Percentiles rank a stretch among this genome's conserved stretches.
phyloP scores from a whole-genome alignment of 331 rosid genomes.

The Ulmus americana region DNA sequence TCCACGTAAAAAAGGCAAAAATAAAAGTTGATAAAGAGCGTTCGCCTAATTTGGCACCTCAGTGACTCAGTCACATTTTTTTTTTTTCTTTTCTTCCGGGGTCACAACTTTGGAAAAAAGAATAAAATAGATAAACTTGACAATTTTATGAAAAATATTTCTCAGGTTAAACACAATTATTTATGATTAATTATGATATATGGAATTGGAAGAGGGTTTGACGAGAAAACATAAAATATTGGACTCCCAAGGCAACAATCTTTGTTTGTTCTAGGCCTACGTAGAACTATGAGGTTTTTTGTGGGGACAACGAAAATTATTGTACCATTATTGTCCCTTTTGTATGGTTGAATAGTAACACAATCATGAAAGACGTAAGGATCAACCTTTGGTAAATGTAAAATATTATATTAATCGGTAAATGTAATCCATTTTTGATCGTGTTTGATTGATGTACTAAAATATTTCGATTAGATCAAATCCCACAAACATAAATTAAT shows the following conservation, averaged over 20 bases:
- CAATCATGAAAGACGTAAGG: background rate
- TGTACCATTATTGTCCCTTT: background rate
- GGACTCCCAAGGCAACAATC: background rate
- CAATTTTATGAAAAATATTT: too few species aligned
- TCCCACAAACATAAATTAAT: background rate
- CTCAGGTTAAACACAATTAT: background rate
- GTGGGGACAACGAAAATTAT: background rate
- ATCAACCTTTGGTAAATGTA: background rate
- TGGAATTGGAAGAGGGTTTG: background rate
- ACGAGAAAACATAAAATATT: background rate
- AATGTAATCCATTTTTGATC: background rate
- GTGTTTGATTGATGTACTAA: background rate
- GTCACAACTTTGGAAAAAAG: background rate
- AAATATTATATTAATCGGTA: too few species aligned
- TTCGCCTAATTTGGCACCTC: too few species aligned
- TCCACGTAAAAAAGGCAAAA: constrained; percentile 7
- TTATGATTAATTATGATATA: background rate
- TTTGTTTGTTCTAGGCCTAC: background rate
- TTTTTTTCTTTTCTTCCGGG: background rate
- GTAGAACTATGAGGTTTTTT: background rate
- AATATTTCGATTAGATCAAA: background rate
- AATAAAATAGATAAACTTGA: too few species aligned
- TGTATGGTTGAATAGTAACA: background rate
- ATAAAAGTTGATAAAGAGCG: background rate
- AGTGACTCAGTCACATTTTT: too few species aligned